Evolutionary conservation across 306 rosid genomes (phyloP).

Genomic region (Begonia masoniana): DNA sequence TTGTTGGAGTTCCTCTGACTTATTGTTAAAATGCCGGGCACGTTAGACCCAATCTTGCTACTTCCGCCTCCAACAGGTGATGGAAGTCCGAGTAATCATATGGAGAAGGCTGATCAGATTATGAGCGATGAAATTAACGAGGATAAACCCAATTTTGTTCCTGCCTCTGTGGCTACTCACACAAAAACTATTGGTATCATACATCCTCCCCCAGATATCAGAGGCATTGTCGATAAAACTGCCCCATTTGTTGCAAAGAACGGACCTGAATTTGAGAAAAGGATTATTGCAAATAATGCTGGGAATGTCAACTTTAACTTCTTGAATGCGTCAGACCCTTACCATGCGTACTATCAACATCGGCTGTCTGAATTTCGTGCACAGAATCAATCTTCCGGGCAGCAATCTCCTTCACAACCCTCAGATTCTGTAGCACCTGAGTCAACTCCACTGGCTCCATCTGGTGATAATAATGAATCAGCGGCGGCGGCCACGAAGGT

Average conservation of each 20-base stretch:
- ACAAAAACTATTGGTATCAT: conserved; percentile 90
- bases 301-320: conserved; percentile 81
- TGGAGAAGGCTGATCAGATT: conserved; percentile 15
- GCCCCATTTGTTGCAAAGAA: conserved; percentile 79
- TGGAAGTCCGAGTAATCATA: conserved; percentile 40
- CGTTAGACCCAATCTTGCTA: conserved; percentile 58
- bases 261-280: conserved; percentile 83
- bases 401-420: conserved; percentile 24
- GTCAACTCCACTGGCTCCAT: conserved; percentile 18
- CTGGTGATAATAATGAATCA: conserved; percentile 34
- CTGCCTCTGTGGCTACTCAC: conserved; percentile 61
- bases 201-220: conserved; percentile 79
- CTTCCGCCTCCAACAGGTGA: conserved; percentile 83
- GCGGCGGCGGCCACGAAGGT: conserved; percentile 18
- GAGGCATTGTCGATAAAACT: conserved; percentile 88
- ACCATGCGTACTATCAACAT: conserved; percentile 88
- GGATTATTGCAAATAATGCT: conserved; percentile 68
- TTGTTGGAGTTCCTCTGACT: too few relatives aligned
- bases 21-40: conserved; percentile 34
- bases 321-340: conserved; percentile 55
- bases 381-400: conserved; percentile 49
- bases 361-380: conserved; percentile 72
- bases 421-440: conserved; percentile 35
- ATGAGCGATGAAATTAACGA: conserved; percentile 23
- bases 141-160: conserved; percentile 19